Percentiles rank a stretch among this genome's conserved stretches.
These are phyloP conservation scores for Colletotrichum plurivorum DNA, from an alignment of 2,329 filamentous ascomycete genomes.

Conservation along the genomic window DNA sequence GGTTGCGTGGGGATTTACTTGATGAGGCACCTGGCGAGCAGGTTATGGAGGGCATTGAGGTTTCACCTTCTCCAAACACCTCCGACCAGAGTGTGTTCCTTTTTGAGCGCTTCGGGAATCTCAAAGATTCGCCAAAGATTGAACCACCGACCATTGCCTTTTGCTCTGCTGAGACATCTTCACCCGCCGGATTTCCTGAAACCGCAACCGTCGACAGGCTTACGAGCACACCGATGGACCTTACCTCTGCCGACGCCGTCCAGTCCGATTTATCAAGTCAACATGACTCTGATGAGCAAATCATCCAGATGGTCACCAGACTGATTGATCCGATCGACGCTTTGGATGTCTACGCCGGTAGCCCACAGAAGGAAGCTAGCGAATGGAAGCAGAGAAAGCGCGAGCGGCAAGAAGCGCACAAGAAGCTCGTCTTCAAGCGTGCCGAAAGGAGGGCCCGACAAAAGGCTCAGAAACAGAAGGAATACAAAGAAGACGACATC, in stretches of 20 bases:
- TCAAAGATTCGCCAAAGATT: too few relatives aligned
- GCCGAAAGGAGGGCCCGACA: neutral
- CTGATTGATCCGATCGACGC: constrained; percentile 5
- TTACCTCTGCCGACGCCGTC: neutral
- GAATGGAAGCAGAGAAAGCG: neutral
- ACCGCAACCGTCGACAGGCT: too few relatives aligned
- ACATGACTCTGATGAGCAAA: neutral
- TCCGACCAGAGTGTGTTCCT: too few relatives aligned
- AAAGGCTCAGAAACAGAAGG: neutral
- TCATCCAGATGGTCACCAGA: neutral
- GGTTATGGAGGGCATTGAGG: too few relatives aligned
- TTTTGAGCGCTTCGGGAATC: too few relatives aligned
- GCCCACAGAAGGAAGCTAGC: neutral
- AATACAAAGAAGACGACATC: neutral
- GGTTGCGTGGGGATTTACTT: too few relatives aligned
- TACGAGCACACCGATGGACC: too few relatives aligned
- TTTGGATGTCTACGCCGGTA: neutral
- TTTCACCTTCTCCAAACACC: too few relatives aligned
- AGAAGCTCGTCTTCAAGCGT: neutral
- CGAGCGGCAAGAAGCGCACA: neutral
- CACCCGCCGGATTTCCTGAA: too few relatives aligned
- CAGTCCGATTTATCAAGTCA: neutral
- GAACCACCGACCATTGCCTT: too few relatives aligned
- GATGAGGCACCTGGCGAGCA: too few relatives aligned
- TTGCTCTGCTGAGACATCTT: too few relatives aligned